Evolutionary conservation across 23 red algal genomes (phyloP), one percentile per base, ranked within the genome.

Genomic region (Gracilaria domingensis): DNA sequence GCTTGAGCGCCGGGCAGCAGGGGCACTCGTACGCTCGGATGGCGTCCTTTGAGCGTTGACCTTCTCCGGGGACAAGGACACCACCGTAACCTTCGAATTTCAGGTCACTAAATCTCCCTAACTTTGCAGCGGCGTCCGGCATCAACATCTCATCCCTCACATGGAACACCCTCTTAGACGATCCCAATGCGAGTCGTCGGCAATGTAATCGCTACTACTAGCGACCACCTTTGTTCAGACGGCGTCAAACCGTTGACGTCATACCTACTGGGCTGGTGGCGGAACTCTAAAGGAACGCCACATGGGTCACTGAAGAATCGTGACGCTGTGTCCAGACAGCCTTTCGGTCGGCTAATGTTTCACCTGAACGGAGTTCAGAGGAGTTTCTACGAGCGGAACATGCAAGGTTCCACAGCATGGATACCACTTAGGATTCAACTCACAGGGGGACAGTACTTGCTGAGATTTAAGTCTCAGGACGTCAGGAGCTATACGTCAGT

Each of bases 101-200:
- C 67, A 58, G 33, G 66, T 60, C 67, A 70, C 84, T 44, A 26
- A 14, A n/a, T 18, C 84, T 6, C 59, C 70, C 14, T 58, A 40
- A 20, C 48, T 16, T 32, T 88, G 42, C 3, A 16, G 55, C 84
- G 5, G 69, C 84, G 2, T 7, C 23, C 21, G 36, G 26, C 38
- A 78, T 88, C 84, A 88, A 78, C 84, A 88, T 88, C 64, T 35
- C 65, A 88, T 88, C 67, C 61, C 65, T 23, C 71, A 88, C 37
- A 23, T 58, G 23, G n/a, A 59, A 72, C 67, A 59, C 65, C 16
- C 33, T 51, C 7, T 34, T 78, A 14, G 51, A 78, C 39, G 54
- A 72, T 34, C 44, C 11, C 32, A 23, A 21, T 88, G 84, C 34
- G 70, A 62, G 29, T 75, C 84, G 2, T 75, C 48, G 45, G 65